Base-by-base conservation (phyloP, 176 grass and related monocot genomes). In the Avena eriantha region DNA sequence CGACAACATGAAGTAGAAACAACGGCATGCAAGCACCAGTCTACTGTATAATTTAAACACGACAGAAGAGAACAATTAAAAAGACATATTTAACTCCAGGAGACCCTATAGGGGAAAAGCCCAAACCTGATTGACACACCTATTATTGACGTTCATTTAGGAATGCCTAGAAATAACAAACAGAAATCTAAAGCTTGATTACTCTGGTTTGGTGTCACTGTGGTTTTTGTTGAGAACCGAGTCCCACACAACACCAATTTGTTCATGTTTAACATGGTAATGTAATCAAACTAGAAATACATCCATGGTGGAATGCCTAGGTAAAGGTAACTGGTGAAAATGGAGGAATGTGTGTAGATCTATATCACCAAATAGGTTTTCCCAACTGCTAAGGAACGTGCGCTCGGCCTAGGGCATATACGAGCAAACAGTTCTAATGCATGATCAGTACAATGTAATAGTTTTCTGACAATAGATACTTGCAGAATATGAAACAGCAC, bases 371-470 rank as follows among this genome's bases (percentile, higher is more conserved):
- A n/a, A n/a, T n/a, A n/a, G n/a, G n/a, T n/a, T 80, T 1, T 50
- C 69, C 73, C 45, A 70, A 61, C 87, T 87, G 82, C 76, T 64
- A 17, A n/a, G n/a, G n/a, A n/a, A n/a, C n/a, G n/a, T n/a, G n/a
- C n/a, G n/a, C n/a, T n/a, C n/a, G n/a, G n/a, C n/a, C n/a, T n/a
- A n/a, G n/a, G n/a, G n/a, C n/a, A n/a, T n/a, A n/a, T n/a, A n/a
- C n/a, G n/a, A n/a, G n/a, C n/a, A n/a, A n/a, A n/a, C n/a, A n/a
- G n/a, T n/a, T n/a, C n/a, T n/a, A n/a, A n/a, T n/a, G n/a, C n/a
- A n/a, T n/a, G n/a, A n/a, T n/a, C n/a, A n/a, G n/a, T n/a, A n/a
- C n/a, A n/a, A n/a, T n/a, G n/a, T n/a, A n/a, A n/a, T n/a, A n/a
- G n/a, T n/a, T n/a, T n/a, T n/a, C n/a, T n/a, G n/a, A n/a, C n/a